These are phyloP conservation scores for Suillus subaureus DNA, from an alignment of 768 basidiomycete genomes.

Conservation along the genomic window DNA sequence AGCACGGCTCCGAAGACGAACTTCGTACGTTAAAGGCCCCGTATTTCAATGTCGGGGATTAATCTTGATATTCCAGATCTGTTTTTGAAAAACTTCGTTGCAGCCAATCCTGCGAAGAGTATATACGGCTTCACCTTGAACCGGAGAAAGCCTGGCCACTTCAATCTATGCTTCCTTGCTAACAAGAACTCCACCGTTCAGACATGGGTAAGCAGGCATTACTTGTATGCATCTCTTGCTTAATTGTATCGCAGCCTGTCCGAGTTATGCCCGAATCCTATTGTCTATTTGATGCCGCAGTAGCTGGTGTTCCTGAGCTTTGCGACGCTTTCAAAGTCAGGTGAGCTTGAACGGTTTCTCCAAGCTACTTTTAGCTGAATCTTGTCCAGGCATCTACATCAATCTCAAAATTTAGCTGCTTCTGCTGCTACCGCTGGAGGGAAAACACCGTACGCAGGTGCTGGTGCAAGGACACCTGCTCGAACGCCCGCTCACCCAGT, in stretches of 20 bases:
- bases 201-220: constrained; percentile 67
- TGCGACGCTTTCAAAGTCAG: constrained; percentile 97
- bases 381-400: constrained; percentile 65
- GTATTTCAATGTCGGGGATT: neutral
- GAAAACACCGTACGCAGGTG: constrained; percentile 74
- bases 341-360: constrained; percentile 37
- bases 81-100: constrained; percentile 86
- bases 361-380: constrained; percentile 3
- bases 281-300: constrained; percentile 86
- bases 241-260: constrained; percentile 58
- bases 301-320: constrained; percentile 88
- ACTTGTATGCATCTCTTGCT: neutral
- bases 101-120: constrained; percentile 91
- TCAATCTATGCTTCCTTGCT: constrained; percentile 90
- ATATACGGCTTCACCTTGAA: constrained; percentile 96
- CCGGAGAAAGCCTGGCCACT: constrained; percentile 87
- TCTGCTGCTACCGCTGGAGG: constrained; percentile 51
- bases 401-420: constrained; percentile 65
- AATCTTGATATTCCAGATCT: constrained; percentile 53
- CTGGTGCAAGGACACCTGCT: constrained; percentile 75
- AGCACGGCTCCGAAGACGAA: constrained; percentile 83
- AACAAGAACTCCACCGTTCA: constrained; percentile 90
- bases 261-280: constrained; percentile 88
- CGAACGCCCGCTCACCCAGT: constrained; percentile 74
- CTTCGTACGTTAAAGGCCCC: constrained; percentile 66